Conservation (phyloP, 2,329 filamentous ascomycete genomes). For the Microascus cirrosus region DNA sequence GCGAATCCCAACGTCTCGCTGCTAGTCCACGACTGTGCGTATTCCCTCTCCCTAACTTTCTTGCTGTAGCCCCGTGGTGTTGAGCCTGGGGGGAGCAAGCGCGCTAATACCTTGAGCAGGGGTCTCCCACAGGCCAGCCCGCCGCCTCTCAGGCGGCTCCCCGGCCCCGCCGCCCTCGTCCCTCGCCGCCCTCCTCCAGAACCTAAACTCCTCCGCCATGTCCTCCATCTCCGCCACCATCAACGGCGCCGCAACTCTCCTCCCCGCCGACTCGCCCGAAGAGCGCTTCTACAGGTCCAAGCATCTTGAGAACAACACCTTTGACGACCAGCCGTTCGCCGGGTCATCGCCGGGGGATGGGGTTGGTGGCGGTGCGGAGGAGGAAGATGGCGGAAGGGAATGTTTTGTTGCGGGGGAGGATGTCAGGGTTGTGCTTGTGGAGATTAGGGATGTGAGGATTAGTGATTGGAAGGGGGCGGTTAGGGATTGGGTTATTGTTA, state of each 20-base stretch:
- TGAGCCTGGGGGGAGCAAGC: too few species aligned
- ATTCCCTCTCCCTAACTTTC: background rate
- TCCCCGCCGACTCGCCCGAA: constrained; percentile 64
- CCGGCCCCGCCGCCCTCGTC: constrained; percentile 57
- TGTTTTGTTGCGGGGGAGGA: constrained; percentile 46
- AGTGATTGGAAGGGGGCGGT: constrained; percentile 95
- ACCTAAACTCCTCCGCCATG: constrained; percentile 81
- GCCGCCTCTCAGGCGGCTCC: constrained; percentile 48
- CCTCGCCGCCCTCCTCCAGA: constrained; percentile 73
- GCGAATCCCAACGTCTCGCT: constrained; percentile 81
- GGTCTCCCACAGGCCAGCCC: constrained; percentile 80
- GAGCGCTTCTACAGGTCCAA: constrained; percentile 73
- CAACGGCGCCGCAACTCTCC: constrained; percentile 71
- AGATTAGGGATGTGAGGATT: constrained; percentile 74
- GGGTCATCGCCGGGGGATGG: constrained; percentile 16
- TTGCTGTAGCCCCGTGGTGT: background rate
- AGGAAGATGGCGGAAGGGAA: background rate
- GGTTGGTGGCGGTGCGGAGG: background rate
- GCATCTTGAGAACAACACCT: constrained; percentile 89
- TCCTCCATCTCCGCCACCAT: constrained; percentile 88
- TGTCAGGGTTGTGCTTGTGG: constrained; percentile 78
- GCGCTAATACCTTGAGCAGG: too few species aligned
- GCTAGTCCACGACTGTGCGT: constrained; percentile 81
- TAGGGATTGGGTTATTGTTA: constrained; percentile 55
- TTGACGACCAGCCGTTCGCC: constrained; percentile 39